Conservation (phyloP, 2,329 filamentous ascomycete species). For the Aspergillus tanneri region DNA sequence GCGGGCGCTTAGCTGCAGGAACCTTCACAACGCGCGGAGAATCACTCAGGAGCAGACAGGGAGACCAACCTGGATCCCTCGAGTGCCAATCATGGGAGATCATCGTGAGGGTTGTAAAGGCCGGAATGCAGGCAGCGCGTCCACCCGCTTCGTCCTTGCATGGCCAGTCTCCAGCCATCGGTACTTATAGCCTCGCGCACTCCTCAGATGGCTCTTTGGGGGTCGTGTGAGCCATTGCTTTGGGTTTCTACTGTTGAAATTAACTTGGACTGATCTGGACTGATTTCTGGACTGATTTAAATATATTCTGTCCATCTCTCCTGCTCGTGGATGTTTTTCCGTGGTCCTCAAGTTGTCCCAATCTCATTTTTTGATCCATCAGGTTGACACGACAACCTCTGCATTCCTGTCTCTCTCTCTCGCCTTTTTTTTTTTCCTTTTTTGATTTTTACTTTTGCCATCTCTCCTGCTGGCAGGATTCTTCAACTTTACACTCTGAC, state of each 20-base stretch:
- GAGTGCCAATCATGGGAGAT: slow-evolving; percentile 6
- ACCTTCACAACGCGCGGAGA: too few relatives aligned
- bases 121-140: slow-evolving; percentile 12
- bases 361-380: slow-evolving; percentile 9
- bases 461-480: slow-evolving; percentile 33
- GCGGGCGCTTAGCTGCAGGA: slow-evolving; percentile 8
- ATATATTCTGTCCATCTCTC: slow-evolving; percentile 17
- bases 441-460: background rate
- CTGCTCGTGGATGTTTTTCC: slow-evolving; percentile 18
- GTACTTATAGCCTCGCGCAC: background rate
- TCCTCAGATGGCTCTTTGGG: background rate
- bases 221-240: too few relatives aligned
- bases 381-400: slow-evolving; percentile 40
- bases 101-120: slow-evolving; percentile 1
- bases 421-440: background rate
- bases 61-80: too few relatives aligned
- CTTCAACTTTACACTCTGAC: slow-evolving; percentile 9
- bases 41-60: too few relatives aligned
- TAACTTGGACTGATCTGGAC: slow-evolving; percentile 4
- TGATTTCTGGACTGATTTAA: slow-evolving; percentile 21
- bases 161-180: slow-evolving; percentile 9
- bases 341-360: background rate
- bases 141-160: slow-evolving; percentile 15
- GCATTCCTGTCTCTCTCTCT: slow-evolving; percentile 29
- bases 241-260: background rate